Evolutionary conservation across 139 green algal species (phyloP).

Genomic region (Diplosphaera chodatii): DNA sequence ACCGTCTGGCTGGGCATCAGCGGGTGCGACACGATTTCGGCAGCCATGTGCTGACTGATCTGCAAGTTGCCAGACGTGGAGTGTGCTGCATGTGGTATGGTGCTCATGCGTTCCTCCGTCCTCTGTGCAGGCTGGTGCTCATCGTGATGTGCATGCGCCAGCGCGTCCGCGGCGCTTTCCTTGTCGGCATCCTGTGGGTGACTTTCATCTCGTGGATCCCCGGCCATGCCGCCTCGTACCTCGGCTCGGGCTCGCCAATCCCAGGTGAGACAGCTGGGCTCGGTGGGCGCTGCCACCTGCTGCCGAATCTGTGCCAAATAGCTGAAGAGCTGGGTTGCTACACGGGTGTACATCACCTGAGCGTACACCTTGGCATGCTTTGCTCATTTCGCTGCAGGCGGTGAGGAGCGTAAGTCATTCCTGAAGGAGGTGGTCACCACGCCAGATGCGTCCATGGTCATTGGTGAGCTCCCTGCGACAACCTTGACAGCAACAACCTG

Average conservation of each 20-base stretch:
- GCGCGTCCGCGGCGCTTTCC: conserved; percentile 42
- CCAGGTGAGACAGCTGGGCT: conserved; percentile 6
- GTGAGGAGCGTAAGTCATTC: conserved; percentile 40
- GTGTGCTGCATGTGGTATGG: no score
- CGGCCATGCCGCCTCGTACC: conserved; percentile 48
- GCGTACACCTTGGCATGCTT: no score
- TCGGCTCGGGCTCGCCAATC: conserved; percentile 38
- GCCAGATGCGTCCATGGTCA: conserved; percentile 34
- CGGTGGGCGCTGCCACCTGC: no score
- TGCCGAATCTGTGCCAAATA: neutral
- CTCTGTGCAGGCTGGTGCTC: conserved; percentile 27
- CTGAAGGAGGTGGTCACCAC: conserved; percentile 56
- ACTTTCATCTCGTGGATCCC: conserved; percentile 85
- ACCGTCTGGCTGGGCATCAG: conserved; percentile 70
- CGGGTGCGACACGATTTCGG: no score
- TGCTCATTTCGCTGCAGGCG: neutral
- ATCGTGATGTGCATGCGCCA: conserved; percentile 52
- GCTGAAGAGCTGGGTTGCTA: no score
- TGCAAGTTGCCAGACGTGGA: no score
- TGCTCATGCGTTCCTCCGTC: no score
- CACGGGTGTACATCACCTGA: no score
- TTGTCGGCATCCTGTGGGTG: conserved; percentile 70
- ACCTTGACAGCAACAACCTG: no score
- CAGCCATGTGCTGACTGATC: no score
- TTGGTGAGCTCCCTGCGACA: neutral